These are phyloP conservation scores for Filosporella fistucella DNA, from an alignment of 495 filamentous ascomycete genomes.

Conservation along the genomic window DNA sequence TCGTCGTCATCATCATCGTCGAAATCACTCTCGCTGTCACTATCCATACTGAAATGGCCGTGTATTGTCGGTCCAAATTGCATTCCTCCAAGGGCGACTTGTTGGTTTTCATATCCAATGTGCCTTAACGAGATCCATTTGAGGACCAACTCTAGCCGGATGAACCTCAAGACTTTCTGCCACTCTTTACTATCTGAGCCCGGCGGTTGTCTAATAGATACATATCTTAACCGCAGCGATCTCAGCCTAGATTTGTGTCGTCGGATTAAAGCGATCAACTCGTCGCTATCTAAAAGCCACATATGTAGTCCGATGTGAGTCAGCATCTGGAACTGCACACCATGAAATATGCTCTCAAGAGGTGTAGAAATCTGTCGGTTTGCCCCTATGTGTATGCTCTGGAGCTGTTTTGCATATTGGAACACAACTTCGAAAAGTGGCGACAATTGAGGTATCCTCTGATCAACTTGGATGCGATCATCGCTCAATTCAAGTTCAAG, in stretches of 20 bases:
- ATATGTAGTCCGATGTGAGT: slow-evolving; percentile 60
- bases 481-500: slow-evolving; percentile 58
- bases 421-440: slow-evolving; percentile 45
- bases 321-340: slow-evolving; percentile 55
- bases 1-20: slow-evolving; percentile 20
- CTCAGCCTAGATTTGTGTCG: slow-evolving; percentile 52
- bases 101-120: slow-evolving; percentile 54
- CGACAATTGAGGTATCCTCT: slow-evolving; percentile 51
- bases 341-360: slow-evolving; percentile 56
- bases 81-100: slow-evolving; percentile 23
- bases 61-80: slow-evolving; percentile 1
- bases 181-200: slow-evolving; percentile 35
- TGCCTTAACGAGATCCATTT: slow-evolving; percentile 57
- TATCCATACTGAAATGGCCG: slow-evolving; percentile 11
- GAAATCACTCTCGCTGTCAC: slow-evolving; percentile 32
- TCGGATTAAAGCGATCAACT: slow-evolving; percentile 52
- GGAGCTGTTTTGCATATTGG: slow-evolving; percentile 51
- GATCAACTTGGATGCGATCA: slow-evolving; percentile 41
- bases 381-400: slow-evolving; percentile 51
- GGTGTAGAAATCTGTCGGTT: slow-evolving; percentile 37
- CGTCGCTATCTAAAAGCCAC: slow-evolving; percentile 55
- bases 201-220: slow-evolving; percentile 51
- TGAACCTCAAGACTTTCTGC: slow-evolving; percentile 52
- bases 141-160: slow-evolving; percentile 56
- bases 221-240: slow-evolving; percentile 51